Evolutionary conservation across 116 monocot genomes (phyloP), one percentile per base, ranked within the genome.

Genomic region (Dioscorea cayenensis): DNA sequence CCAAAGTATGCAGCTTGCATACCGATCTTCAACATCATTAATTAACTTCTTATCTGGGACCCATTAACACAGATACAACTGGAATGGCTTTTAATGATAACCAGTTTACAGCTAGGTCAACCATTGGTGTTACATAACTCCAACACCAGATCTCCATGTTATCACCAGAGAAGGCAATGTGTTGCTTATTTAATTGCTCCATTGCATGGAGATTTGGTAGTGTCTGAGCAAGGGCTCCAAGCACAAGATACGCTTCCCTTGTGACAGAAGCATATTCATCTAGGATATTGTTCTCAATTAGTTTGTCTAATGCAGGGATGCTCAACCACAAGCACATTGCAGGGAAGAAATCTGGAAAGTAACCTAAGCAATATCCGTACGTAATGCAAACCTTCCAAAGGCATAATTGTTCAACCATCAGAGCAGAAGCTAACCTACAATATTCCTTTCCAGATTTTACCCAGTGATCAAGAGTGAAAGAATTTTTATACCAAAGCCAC

Each of bases 331-430:
- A 70, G 68, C 86, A 90, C 72, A 97, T 72, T 29, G 78, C 64
- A 58, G 89, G 86, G 69, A 97, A 97, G 66, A 93, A 85, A 68
- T 97, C 97, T 27, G 84, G 14, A 65, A 93, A 97, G 73, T 79
- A 83, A 28, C 79, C 8, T 70, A 88, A 61, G 70, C 97, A 97
- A 78, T 86, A 90, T 13, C 93, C 93, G 80, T 97, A 88, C 19
- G 68, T 61, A 70, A 97, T 84, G 71, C 84, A 97, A 72, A 90
- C 89, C 69, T 82, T 97, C 97, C 97, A 97, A 18, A 97, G 67
- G 36, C 97, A 83, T 68, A 97, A 76, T 63, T 93, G 88, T 73
- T 97, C 88, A 50, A 90, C 79, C 83, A 90, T 86, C 66, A 97
- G 62, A 29, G 69, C 28, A 63, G 93, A 84, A 68, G 76, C 79